These are phyloP conservation scores for Porodaedalea pini DNA, from an alignment of 1,284 basidiomycete species.

Conservation along the genomic window DNA sequence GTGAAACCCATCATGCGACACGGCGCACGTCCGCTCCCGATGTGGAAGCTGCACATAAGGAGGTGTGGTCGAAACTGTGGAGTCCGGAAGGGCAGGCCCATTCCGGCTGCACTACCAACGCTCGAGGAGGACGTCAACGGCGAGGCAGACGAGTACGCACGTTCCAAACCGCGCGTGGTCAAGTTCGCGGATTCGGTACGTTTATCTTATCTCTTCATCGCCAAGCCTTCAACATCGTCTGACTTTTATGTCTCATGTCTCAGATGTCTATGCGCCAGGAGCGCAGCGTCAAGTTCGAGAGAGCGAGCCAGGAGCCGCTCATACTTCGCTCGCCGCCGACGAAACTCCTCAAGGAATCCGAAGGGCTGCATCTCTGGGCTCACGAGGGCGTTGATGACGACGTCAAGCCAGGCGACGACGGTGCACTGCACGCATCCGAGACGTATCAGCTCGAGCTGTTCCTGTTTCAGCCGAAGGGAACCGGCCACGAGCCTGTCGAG, in stretches of 20 bases:
- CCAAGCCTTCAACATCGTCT: background rate
- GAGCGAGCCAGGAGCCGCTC: background rate
- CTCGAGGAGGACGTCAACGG: background rate
- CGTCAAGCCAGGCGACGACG: background rate
- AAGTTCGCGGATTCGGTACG: background rate
- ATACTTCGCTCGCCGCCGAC: background rate
- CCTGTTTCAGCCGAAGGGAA: too few species aligned
- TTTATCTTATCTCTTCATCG: background rate
- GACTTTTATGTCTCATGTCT: background rate
- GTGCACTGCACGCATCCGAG: too few species aligned
- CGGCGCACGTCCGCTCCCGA: background rate
- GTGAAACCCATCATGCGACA: background rate
- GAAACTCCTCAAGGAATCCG: background rate
- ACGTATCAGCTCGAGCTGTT: too few species aligned
- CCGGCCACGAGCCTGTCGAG: background rate
- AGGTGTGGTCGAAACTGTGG: background rate
- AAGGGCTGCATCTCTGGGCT: background rate
- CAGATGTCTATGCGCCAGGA: background rate
- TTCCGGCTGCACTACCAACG: background rate
- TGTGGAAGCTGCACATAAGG: background rate
- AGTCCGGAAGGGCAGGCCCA: background rate
- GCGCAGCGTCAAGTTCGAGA: background rate
- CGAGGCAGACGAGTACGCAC: background rate
- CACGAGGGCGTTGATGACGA: background rate
- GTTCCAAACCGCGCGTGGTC: background rate